Conservation (phyloP, 2,329 filamentous ascomycete species). For the Cyanodermella asteris region DNA sequence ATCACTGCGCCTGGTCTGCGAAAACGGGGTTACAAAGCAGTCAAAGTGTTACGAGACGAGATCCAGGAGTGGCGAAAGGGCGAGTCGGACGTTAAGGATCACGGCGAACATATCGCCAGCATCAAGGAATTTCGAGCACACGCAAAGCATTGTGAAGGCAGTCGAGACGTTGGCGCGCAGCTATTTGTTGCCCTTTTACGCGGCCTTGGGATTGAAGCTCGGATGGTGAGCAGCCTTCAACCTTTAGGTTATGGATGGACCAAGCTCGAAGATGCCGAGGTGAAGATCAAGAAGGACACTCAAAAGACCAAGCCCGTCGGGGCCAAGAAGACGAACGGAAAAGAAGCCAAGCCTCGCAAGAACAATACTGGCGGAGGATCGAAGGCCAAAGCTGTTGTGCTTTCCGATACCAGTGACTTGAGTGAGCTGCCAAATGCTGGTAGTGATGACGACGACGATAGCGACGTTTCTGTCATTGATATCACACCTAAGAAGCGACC, state of each 20-base stretch:
- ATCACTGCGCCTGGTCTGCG: conserved; percentile 58
- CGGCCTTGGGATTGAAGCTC: conserved; percentile 58
- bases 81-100: conserved; percentile 36
- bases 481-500: conserved; percentile 20
- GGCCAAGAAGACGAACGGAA: conserved; percentile 10
- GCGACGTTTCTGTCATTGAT: conserved; percentile 34
- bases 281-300: conserved; percentile 12
- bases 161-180: conserved; percentile 69
- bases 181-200: conserved; percentile 72
- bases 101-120: conserved; percentile 54
- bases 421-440: conserved; percentile 21
- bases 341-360: conserved; percentile 5
- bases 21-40: conserved; percentile 74
- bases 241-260: conserved; percentile 79
- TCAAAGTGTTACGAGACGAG: conserved; percentile 52
- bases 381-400: conserved; percentile 18
- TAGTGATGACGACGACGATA: conserved; percentile 34
- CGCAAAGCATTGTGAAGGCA: conserved; percentile 54
- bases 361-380: conserved; percentile 9
- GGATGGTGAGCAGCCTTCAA: conserved; percentile 69
- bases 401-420: conserved; percentile 21
- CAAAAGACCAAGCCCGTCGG: no score
- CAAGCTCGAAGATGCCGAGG: conserved; percentile 56
- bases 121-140: conserved; percentile 45
- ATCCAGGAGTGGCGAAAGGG: conserved; percentile 47